Conservation (phyloP, 129 eudicot species). For the Pseudognaphalium luteoalbum region DNA sequence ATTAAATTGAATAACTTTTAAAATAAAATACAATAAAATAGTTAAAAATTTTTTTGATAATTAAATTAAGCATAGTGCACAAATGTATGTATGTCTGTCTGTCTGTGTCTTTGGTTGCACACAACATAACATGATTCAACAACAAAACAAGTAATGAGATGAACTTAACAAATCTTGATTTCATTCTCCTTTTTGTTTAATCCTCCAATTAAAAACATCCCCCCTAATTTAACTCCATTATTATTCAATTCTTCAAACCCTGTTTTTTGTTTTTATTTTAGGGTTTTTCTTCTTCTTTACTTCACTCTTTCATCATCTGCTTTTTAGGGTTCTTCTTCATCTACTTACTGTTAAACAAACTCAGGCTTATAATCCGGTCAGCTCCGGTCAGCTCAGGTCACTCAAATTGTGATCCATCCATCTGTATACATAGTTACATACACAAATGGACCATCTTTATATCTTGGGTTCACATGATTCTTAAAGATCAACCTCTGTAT, state of each 20-base stretch:
- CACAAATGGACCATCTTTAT: slow-evolving; percentile 36
- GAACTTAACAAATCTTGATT: slow-evolving; percentile 10
- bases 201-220: slow-evolving; percentile 24
- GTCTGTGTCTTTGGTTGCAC: slow-evolving; percentile 14
- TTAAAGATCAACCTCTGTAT: slow-evolving; percentile 11
- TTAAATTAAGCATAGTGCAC: neutral
- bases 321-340: slow-evolving; percentile 46
- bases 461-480: slow-evolving; percentile 19
- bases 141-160: slow-evolving; percentile 7
- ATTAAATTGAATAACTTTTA: no score
- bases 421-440: slow-evolving; percentile 33
- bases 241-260: slow-evolving; percentile 1
- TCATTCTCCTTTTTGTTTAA: neutral
- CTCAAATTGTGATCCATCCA: slow-evolving; percentile 9
- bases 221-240: slow-evolving; percentile 13
- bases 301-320: slow-evolving; percentile 24
- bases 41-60: no score
- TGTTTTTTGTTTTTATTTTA: slow-evolving; percentile 12
- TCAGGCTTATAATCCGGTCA: neutral
- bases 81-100: neutral
- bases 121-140: slow-evolving; percentile 10
- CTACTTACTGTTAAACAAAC: neutral
- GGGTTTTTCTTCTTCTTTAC: slow-evolving; percentile 33
- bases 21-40: no score
- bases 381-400: neutral